Evolutionary conservation across 2,329 filamentous ascomycete species (phyloP), one percentile per base, ranked within the genome.

Genomic region (Xylariaceae sp.): DNA sequence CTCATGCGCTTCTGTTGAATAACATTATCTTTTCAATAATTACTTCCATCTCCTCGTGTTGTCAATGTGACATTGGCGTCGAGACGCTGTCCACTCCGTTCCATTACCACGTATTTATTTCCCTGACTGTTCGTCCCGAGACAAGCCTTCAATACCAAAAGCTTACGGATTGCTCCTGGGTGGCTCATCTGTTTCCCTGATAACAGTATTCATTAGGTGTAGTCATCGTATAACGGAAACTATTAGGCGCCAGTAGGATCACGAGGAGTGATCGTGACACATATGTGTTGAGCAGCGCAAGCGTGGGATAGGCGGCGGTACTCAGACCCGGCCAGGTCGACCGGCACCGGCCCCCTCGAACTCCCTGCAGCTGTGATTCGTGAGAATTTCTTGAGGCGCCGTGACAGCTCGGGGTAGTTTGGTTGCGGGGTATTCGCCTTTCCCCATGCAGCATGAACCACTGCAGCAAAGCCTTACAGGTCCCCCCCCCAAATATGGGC

Each of bases 131-230:
- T n/a, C n/a, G n/a, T n/a, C n/a, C n/a, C n/a, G n/a, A n/a, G n/a
- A n/a, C n/a, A n/a, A n/a, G n/a, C n/a, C n/a, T n/a, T n/a, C n/a
- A n/a, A n/a, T n/a, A n/a, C n/a, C n/a, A n/a, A n/a, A n/a, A n/a
- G n/a, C n/a, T n/a, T n/a, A n/a, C n/a, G n/a, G n/a, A n/a, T n/a
- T n/a, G n/a, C n/a, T n/a, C n/a, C n/a, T n/a, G n/a, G n/a, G n/a
- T n/a, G n/a, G n/a, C n/a, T n/a, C n/a, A n/a, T n/a, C n/a, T n/a
- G n/a, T n/a, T n/a, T n/a, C n/a, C 30, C 37, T 48, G 56, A 59
- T 59, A 53, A 51, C 53, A 32, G 30, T 11, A 56, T 57, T 47
- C 29, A 57, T 59, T 57, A 59, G 46, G 53, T 57, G 45, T 59
- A 47, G 44, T 18, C 42, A 57, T 59, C 49, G 47, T 48, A 45